Percentiles rank a stretch among this genome's conserved stretches.
These are phyloP conservation scores for Schwanniomyces vanrijiae DNA, from an alignment of 805 yeast species.

Conservation along the genomic window DNA sequence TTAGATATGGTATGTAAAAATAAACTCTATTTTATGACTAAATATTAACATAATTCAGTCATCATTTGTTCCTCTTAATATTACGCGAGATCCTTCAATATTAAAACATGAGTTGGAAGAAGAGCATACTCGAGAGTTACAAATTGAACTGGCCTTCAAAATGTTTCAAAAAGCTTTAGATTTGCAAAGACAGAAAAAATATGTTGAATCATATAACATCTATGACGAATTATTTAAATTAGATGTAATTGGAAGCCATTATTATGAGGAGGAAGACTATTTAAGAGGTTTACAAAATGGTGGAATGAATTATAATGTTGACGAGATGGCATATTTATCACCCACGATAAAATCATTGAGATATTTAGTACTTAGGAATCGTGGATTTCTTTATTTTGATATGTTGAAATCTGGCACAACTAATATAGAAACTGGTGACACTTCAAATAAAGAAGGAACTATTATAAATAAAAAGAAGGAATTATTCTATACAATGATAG, in stretches of 20 bases:
- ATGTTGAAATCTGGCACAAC: slow-evolving; percentile 19
- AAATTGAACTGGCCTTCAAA: slow-evolving; percentile 81
- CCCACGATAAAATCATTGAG: slow-evolving; percentile 74
- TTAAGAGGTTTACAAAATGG: slow-evolving; percentile 43
- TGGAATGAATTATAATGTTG: slow-evolving; percentile 27
- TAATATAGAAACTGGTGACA: slow-evolving; percentile 9
- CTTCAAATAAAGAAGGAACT: slow-evolving; percentile 3
- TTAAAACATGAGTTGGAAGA: slow-evolving; percentile 64
- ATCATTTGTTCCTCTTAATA: slow-evolving; percentile 76
- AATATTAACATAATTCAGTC: slow-evolving; percentile 37
- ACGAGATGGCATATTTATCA: slow-evolving; percentile 47
- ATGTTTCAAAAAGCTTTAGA: slow-evolving; percentile 70
- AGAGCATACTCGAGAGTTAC: slow-evolving; percentile 88
- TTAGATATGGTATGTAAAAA: not conserved
- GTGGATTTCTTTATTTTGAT: slow-evolving; percentile 69
- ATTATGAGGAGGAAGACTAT: slow-evolving; percentile 37
- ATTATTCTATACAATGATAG: slow-evolving; percentile 48
- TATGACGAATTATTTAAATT: slow-evolving; percentile 67
- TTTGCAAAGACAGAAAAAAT: slow-evolving; percentile 52
- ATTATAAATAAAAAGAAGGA: slow-evolving; percentile 24
- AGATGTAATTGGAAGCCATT: slow-evolving; percentile 57
- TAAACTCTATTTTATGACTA: not conserved
- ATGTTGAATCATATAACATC: slow-evolving; percentile 47
- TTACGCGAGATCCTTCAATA: slow-evolving; percentile 65
- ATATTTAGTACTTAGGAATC: slow-evolving; percentile 75